Conservation (phyloP, 495 filamentous ascomycete genomes). For the Amphirosellinia nigrospora region DNA sequence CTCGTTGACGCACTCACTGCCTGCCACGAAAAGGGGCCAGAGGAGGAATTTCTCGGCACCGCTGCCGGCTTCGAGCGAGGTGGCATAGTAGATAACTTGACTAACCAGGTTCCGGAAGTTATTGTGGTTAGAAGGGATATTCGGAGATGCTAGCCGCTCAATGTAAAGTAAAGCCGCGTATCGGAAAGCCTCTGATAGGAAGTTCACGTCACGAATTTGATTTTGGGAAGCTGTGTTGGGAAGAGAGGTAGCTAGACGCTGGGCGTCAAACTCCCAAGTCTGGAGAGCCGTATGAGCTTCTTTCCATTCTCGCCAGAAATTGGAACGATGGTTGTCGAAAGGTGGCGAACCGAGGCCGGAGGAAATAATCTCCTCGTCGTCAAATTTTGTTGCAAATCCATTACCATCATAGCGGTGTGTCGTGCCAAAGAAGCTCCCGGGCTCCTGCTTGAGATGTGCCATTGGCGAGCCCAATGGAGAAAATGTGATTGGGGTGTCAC, state of each 20-base stretch:
- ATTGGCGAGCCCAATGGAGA: conserved; percentile 50
- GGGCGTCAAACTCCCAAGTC: conserved; percentile 75
- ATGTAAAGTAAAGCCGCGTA: conserved; percentile 89
- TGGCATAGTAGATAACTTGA: conserved; percentile 80
- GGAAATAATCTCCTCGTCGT: conserved; percentile 50
- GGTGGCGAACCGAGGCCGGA: conserved; percentile 42
- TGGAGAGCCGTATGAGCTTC: conserved; percentile 77
- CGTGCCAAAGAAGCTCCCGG: conserved; percentile 36
- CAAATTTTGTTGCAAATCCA: conserved; percentile 60
- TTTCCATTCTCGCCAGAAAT: conserved; percentile 88
- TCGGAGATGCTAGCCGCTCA: conserved; percentile 83
- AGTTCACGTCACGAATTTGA: conserved; percentile 61
- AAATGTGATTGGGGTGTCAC: conserved; percentile 35
- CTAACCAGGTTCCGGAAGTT: conserved; percentile 85
- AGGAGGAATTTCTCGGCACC: conserved; percentile 84
- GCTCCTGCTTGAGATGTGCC: conserved; percentile 57
- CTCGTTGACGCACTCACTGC: conserved; percentile 87
- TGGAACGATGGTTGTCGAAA: conserved; percentile 61
- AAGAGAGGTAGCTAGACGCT: conserved; percentile 50
- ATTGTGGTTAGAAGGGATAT: conserved; percentile 72
- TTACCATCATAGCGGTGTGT: conserved; percentile 65
- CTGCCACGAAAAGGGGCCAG: conserved; percentile 92
- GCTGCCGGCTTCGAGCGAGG: conserved; percentile 69
- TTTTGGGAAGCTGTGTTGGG: conserved; percentile 49
- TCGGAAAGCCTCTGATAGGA: conserved; percentile 85